These are phyloP conservation scores for Papiliotrema nemorosa DNA, from an alignment of 1,284 basidiomycete genomes.

Conservation along the genomic window DNA sequence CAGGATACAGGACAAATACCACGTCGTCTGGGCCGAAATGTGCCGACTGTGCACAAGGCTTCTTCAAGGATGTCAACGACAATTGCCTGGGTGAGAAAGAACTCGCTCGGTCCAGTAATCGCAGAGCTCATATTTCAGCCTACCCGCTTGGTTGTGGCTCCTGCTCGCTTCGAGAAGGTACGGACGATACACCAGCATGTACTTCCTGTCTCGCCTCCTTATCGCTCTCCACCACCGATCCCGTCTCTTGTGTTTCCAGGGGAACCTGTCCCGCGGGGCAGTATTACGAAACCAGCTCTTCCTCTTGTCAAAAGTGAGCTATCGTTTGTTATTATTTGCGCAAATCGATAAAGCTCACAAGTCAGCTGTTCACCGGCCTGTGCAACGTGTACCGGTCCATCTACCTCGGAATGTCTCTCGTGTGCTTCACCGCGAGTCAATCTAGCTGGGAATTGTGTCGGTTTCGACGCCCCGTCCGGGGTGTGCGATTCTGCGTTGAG, in stretches of 20 bases:
- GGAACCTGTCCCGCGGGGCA: constrained; percentile 33
- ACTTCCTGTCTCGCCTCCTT: constrained; percentile 35
- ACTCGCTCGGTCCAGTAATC: background rate
- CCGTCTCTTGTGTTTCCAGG: constrained; percentile 31
- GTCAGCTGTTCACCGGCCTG: constrained; percentile 46
- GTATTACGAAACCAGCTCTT: constrained; percentile 33
- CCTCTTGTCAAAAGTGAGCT: constrained; percentile 33
- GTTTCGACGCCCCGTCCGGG: constrained; percentile 39
- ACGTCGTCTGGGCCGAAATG: constrained; percentile 32
- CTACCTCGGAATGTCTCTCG: constrained; percentile 37
- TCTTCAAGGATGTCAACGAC: constrained; percentile 31
- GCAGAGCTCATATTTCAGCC: constrained; percentile 32
- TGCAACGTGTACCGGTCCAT: constrained; percentile 42
- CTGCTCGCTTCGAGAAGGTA: constrained; percentile 35
- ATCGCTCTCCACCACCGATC: constrained; percentile 20
- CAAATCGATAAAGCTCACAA: background rate
- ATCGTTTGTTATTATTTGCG: background rate
- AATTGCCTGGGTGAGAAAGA: constrained; percentile 44
- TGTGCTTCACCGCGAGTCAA: constrained; percentile 39
- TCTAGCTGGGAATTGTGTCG: constrained; percentile 44
- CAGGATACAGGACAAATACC: constrained; percentile 46
- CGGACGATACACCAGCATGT: constrained; percentile 23
- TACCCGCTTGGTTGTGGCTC: constrained; percentile 46
- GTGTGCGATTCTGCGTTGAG: constrained; percentile 43
- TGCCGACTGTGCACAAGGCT: constrained; percentile 46